Evolutionary conservation across 208 protist species (phyloP).

Genomic region (Leishmania gerbilli): DNA sequence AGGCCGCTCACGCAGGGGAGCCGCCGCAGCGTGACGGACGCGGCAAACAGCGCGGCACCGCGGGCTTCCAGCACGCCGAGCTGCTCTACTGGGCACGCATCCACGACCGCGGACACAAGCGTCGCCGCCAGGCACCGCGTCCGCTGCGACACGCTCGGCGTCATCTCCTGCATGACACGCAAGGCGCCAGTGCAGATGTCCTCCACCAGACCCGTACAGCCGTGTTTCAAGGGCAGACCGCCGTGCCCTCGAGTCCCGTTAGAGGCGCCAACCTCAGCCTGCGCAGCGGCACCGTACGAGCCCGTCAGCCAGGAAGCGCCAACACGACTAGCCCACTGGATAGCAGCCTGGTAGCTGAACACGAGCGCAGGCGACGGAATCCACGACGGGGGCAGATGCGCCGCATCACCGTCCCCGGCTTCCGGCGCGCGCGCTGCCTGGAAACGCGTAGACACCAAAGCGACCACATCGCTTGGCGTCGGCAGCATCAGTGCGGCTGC

Average conservation of each 20-base stretch:
- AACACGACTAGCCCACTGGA: conserved; percentile 32
- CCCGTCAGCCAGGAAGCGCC: conserved; percentile 20
- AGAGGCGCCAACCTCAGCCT: background rate
- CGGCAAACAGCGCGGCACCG: conserved; percentile 46
- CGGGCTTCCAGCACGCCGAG: conserved; percentile 9
- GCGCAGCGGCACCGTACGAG: conserved; percentile 3
- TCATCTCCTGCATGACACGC: conserved; percentile 36
- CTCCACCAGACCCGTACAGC: conserved; percentile 7
- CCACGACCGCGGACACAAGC: conserved; percentile 30
- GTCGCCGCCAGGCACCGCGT: conserved; percentile 38
- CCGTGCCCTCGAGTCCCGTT: background rate
- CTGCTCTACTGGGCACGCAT: conserved; percentile 20
- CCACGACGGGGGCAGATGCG: background rate
- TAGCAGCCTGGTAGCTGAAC: conserved; percentile 20
- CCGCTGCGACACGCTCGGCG: conserved; percentile 32
- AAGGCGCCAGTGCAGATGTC: conserved; percentile 34
- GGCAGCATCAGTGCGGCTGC: conserved; percentile 22
- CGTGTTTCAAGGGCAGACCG: background rate
- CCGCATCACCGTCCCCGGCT: background rate
- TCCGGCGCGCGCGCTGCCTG: conserved; percentile 6
- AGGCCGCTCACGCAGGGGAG: conserved; percentile 54
- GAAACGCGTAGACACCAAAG: conserved; percentile 27
- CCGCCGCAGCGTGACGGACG: conserved; percentile 35
- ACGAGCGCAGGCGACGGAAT: conserved; percentile 19
- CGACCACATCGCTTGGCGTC: conserved; percentile 10